Conservation (phyloP, 2,329 filamentous ascomycete genomes). For the Aspergillus phoenicis region DNA sequence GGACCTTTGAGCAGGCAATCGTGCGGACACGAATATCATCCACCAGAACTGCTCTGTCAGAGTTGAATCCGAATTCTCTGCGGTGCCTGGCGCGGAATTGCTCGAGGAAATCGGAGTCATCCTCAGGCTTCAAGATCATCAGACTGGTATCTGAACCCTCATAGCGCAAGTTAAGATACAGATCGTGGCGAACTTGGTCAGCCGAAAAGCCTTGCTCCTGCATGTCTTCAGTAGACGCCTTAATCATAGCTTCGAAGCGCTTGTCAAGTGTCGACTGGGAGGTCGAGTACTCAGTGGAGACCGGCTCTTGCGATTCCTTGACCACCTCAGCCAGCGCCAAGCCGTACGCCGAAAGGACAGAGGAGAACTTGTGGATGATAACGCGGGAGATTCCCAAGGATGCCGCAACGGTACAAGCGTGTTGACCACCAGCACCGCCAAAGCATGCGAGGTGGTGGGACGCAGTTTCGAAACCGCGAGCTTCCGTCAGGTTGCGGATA, state of each 20-base stretch:
- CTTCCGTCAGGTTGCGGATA: conserved; percentile 87
- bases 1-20: conserved; percentile 67
- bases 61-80: conserved; percentile 89
- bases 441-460: conserved; percentile 91
- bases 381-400: conserved; percentile 84
- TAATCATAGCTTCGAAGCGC: conserved; percentile 76
- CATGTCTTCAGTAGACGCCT: conserved; percentile 54
- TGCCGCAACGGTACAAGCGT: conserved; percentile 87
- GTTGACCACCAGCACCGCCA: conserved; percentile 88
- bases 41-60: conserved; percentile 80
- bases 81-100: conserved; percentile 85
- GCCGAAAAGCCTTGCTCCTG: conserved; percentile 47
- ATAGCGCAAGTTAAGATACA: conserved; percentile 54
- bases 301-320: conserved; percentile 72
- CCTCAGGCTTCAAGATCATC: conserved; percentile 61
- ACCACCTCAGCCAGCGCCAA: conserved; percentile 93
- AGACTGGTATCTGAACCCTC: conserved; percentile 55
- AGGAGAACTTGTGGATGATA: conserved; percentile 85
- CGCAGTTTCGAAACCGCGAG: conserved; percentile 87
- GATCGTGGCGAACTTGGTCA: conserved; percentile 45
- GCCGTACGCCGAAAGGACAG: conserved; percentile 87
- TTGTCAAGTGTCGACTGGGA: conserved; percentile 54
- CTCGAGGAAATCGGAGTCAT: conserved; percentile 80
- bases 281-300: conserved; percentile 57
- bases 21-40: conserved; percentile 87